Evolutionary conservation across 495 filamentous ascomycete genomes (phyloP), one percentile per base, ranked within the genome.

Genomic region (Cladorrhinum samala): DNA sequence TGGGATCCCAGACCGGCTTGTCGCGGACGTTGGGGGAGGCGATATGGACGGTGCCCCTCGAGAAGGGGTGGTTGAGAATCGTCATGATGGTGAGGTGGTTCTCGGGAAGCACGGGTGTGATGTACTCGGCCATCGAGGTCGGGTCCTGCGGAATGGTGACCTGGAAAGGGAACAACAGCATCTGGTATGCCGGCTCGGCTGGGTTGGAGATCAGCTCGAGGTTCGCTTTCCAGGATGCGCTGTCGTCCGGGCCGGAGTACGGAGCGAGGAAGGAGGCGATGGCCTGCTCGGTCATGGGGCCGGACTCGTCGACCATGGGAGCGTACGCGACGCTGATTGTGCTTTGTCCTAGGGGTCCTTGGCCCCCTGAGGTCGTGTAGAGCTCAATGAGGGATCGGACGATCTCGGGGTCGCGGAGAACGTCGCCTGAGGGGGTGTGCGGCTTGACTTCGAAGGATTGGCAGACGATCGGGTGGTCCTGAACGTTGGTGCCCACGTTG

Each of bases 401-500:
- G 0, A 72, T 54, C 19, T 56, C 55, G 0, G 70, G 66, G 49
- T 77, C 70, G 9, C 74, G 74, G 20, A 75, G 49, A 11, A 69
- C 61, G 57, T 77, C 75, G 7, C 63, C 67, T 1, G 73, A 74
- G 2, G 68, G 57, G 23, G 69, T 60, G 0, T 57, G 69, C n/a
- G 72, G 65, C 7, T 63, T 63, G 9, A 77, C 67, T 21, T 75
- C 68, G 46, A 74, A 76, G 54, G 57, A 67, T 49, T 73, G 59
- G 36, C 54, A 57, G 43, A 66, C 64, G 7, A 68, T 59, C 20
- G 64, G 63, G 53, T 82, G 77, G 54, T 82, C 79, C 47, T 79
- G 76, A 53, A 77, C 59, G 49, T 75, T 86, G 70, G 90, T 82
- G 52, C 89, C 89, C 3, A 95, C 83, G 65, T 84, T 86, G 24